These are phyloP conservation scores for Eucommia ulmoides DNA, from an alignment of 257 asterid species.

Conservation along the genomic window DNA sequence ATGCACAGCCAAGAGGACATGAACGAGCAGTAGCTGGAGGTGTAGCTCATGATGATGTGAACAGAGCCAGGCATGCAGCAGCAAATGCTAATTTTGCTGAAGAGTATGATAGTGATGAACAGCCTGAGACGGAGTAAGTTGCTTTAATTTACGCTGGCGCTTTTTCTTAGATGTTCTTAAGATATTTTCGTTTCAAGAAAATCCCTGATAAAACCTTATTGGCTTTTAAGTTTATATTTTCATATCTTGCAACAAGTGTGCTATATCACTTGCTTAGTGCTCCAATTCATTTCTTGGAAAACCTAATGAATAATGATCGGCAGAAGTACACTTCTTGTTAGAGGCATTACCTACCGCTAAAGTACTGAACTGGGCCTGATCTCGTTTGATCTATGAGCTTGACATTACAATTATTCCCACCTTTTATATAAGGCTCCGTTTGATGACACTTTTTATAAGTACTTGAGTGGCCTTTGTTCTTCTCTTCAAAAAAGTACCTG, in stretches of 20 bases:
- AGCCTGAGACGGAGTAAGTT: conserved; percentile 76
- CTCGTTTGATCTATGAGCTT: too few species aligned
- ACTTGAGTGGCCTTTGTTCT: too few species aligned
- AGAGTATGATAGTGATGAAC: conserved; percentile 52
- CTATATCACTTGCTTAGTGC: not conserved
- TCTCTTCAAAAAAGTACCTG: too few species aligned
- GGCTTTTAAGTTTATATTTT: not conserved
- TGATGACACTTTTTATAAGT: too few species aligned
- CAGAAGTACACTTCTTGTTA: too few species aligned
- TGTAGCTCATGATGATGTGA: conserved; percentile 38
- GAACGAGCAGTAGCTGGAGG: conserved; percentile 34
- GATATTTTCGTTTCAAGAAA: not conserved
- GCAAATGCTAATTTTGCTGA: conserved; percentile 30
- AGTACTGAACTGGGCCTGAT: too few species aligned
- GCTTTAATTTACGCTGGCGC: too few species aligned
- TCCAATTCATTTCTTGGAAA: not conserved
- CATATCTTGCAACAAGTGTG: not conserved
- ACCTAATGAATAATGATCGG: too few species aligned
- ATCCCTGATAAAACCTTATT: not conserved
- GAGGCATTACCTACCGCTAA: too few species aligned
- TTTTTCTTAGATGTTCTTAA: too few species aligned
- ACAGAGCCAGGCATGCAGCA: conserved; percentile 40
- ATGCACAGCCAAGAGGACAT: conserved; percentile 42
- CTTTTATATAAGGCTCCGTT: too few species aligned
- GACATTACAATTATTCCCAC: too few species aligned